phyloP scores from a whole-genome alignment of 768 basidiomycete genomes.

The Favolaschia claudopus region DNA sequence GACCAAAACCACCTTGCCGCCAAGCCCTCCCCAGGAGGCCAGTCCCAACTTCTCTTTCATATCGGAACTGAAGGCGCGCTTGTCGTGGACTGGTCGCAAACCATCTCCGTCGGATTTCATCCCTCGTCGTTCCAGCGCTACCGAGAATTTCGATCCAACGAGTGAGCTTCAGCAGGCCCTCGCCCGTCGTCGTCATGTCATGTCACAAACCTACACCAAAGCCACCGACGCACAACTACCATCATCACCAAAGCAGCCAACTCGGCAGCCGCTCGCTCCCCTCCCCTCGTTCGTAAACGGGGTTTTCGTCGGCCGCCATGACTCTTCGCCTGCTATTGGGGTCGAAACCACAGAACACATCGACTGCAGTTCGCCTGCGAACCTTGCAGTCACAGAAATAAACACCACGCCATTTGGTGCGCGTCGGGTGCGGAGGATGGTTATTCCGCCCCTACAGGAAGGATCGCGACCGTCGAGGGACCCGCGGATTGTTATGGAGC shows the following conservation, averaged over 20 bases:
- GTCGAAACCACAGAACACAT: neutral
- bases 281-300: neutral
- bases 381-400: neutral
- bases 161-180: constrained; percentile 17
- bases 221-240: neutral
- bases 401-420: constrained; percentile 9
- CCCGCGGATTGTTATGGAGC: constrained; percentile 4
- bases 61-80: too few relatives aligned
- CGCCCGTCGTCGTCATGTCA: constrained; percentile 1
- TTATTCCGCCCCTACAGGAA: constrained; percentile 4
- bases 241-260: neutral
- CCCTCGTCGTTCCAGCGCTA: too few relatives aligned
- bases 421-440: constrained; percentile 1
- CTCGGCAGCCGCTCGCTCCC: neutral
- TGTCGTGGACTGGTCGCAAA: too few relatives aligned
- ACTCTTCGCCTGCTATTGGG: neutral
- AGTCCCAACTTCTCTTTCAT: too few relatives aligned
- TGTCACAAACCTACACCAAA: neutral
- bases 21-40: too few relatives aligned
- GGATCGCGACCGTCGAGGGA: constrained; percentile 5
- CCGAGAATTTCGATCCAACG: too few relatives aligned
- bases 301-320: neutral
- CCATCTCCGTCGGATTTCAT: too few relatives aligned
- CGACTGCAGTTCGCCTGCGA: constrained; percentile 4
- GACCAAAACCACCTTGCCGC: too few relatives aligned